These are phyloP conservation scores for Daldinia vernicosa DNA, from an alignment of 495 filamentous ascomycete species.

Conservation along the genomic window DNA sequence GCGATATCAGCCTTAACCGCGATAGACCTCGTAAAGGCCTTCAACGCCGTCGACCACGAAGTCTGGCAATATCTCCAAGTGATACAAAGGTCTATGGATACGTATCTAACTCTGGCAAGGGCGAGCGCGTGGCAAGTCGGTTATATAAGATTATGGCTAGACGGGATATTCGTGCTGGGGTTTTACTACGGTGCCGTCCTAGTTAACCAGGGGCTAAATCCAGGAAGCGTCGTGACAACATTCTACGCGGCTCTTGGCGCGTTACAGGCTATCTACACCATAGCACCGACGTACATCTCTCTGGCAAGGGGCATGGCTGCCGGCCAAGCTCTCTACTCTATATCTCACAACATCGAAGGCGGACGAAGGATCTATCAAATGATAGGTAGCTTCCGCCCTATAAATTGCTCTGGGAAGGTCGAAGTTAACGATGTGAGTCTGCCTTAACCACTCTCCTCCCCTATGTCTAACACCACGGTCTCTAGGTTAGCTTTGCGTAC, in stretches of 20 bases:
- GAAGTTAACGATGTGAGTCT: conserved; percentile 72
- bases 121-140: conserved; percentile 75
- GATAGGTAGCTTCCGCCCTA: conserved; percentile 44
- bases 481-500: conserved; percentile 85
- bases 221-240: conserved; percentile 81
- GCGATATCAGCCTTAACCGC: conserved; percentile 72
- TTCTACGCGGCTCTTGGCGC: conserved; percentile 85
- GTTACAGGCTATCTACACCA: conserved; percentile 73
- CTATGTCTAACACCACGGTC: conserved; percentile 21
- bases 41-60: conserved; percentile 80
- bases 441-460: neutral
- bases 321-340: conserved; percentile 61
- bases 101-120: conserved; percentile 73
- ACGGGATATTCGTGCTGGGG: conserved; percentile 86
- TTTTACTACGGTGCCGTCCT: conserved; percentile 88
- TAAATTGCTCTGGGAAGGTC: conserved; percentile 69
- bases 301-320: conserved; percentile 84
- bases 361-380: conserved; percentile 43
- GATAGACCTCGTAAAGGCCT: conserved; percentile 89
- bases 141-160: conserved; percentile 74
- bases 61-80: conserved; percentile 67
- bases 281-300: conserved; percentile 77
- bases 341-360: conserved; percentile 30
- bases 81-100: conserved; percentile 66
- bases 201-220: conserved; percentile 60